phyloP scores from a whole-genome alignment of 2,329 filamentous ascomycete genomes.

The Cercospora sp. region DNA sequence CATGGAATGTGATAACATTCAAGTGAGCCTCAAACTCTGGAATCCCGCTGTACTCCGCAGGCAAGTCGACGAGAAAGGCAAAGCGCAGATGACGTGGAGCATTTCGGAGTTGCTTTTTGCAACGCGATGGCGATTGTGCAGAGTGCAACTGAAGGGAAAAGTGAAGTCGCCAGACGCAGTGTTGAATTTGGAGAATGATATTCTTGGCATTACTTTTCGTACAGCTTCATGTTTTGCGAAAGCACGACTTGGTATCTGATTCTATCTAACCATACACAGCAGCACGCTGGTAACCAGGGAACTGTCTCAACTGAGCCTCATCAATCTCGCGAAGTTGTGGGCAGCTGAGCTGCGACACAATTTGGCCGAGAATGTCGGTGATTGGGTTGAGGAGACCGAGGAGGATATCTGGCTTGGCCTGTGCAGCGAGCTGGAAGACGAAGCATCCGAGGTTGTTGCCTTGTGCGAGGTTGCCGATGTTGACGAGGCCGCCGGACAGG shows the following conservation, averaged over 20 bases:
- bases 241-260: neutral
- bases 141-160: neutral
- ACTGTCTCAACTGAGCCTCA: slow-evolving; percentile 32
- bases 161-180: neutral
- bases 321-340: slow-evolving; percentile 35
- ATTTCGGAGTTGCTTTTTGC: neutral
- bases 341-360: slow-evolving; percentile 30
- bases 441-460: slow-evolving; percentile 45
- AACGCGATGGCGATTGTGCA: neutral
- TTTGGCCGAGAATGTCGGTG: slow-evolving; percentile 15
- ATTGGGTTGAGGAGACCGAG: slow-evolving; percentile 21
- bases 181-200: neutral
- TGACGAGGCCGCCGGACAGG: slow-evolving; percentile 35
- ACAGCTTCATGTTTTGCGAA: neutral
- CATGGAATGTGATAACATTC: neutral
- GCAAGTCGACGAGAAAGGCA: too few relatives aligned
- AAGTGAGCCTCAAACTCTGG: neutral
- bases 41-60: too few relatives aligned
- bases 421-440: slow-evolving; percentile 39
- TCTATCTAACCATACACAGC: slow-evolving; percentile 19
- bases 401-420: slow-evolving; percentile 38
- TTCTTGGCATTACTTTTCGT: slow-evolving; percentile 4
- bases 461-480: slow-evolving; percentile 26
- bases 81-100: too few relatives aligned
- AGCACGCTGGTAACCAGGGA: slow-evolving; percentile 33